Base-by-base conservation (phyloP, 495 filamentous ascomycete genomes). In the Margaritispora aquatica region DNA sequence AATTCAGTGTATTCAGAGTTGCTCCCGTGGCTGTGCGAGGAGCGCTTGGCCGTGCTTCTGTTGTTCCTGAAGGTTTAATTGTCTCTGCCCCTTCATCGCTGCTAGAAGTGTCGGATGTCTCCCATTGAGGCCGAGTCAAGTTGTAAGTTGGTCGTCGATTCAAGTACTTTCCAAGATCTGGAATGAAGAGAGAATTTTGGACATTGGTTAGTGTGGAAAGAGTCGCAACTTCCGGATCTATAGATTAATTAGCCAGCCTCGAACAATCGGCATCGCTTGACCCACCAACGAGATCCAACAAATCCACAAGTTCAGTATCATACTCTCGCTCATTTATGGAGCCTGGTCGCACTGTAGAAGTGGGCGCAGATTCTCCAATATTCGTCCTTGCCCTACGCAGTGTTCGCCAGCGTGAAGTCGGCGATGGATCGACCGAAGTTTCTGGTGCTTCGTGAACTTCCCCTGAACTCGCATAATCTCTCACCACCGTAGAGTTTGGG, bases 191-290 rank as follows among this genome's bases (percentile, higher is more conserved):
- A 0, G 86, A 89, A 64, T 91, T 91, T 55, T 90, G 86, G 9
- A 91, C 85, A 67, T 91, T 91, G 53, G 85, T 91, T 3, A 91
- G 77, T 51, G 85, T 89, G 0, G 85, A 87, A 0, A 91, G 72
- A 3, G 86, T 85, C 5, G 85, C 81, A 1, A 91, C 84, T 73
- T 91, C 86, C 9, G 88, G 88, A 58, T 91, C 87, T 89, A 60
- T 1, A 41, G 21, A 21, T 22, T 31, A 23, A 48, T 38, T 47
- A 27, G 29, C 36, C 13, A 15, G 22, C 21, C 11, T 24, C 17
- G 24, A 22, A 55, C 5, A 10, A 19, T 11, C 20, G 17, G 36
- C 8, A n/a, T 50, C 55, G 38, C 41, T 36, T 52, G 26, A 65
- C 81, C 67, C 72, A 88, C 87, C 86, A 59, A 90, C 81, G 21